Conservation (phyloP, 2,329 filamentous ascomycete species). For the Colletotrichum agaves region DNA sequence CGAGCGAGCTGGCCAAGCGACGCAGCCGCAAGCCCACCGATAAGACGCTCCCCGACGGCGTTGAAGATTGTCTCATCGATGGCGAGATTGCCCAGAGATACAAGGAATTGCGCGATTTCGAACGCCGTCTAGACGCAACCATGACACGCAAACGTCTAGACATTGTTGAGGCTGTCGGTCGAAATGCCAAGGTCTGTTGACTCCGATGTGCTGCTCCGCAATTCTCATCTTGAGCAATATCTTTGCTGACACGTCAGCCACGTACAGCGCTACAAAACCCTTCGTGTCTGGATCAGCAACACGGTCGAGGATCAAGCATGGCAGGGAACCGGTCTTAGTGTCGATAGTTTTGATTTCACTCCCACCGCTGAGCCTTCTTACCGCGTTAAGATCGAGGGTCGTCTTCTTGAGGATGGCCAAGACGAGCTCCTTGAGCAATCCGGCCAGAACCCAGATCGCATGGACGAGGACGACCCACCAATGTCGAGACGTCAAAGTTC, state of each 20-base stretch:
- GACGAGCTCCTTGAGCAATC: slow-evolving; percentile 47
- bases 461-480: slow-evolving; percentile 43
- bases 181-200: slow-evolving; percentile 72
- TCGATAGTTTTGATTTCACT: slow-evolving; percentile 84
- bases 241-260: slow-evolving; percentile 10
- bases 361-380: slow-evolving; percentile 83
- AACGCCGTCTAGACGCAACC: slow-evolving; percentile 88
- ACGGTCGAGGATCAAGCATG: slow-evolving; percentile 94
- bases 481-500: slow-evolving; percentile 48
- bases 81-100: slow-evolving; percentile 81
- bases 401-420: slow-evolving; percentile 77
- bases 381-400: slow-evolving; percentile 90
- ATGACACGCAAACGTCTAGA: slow-evolving; percentile 96
- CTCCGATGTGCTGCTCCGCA: slow-evolving; percentile 6
- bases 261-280: slow-evolving; percentile 76
- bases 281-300: slow-evolving; percentile 95
- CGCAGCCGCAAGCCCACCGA: slow-evolving; percentile 92
- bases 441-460: slow-evolving; percentile 57
- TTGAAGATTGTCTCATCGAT: slow-evolving; percentile 82
- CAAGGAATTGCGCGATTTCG: slow-evolving; percentile 83
- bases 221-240: not conserved
- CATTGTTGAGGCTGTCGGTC: slow-evolving; percentile 82
- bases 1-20: slow-evolving; percentile 69
- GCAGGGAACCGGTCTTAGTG: slow-evolving; percentile 77
- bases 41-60: slow-evolving; percentile 90